A percentile compares a stretch with the other conserved stretches of the same genome.
These are phyloP conservation scores for Phytophthora cactorum DNA, from an alignment of 352 stramenopile genomes.

Conservation along the genomic window DNA sequence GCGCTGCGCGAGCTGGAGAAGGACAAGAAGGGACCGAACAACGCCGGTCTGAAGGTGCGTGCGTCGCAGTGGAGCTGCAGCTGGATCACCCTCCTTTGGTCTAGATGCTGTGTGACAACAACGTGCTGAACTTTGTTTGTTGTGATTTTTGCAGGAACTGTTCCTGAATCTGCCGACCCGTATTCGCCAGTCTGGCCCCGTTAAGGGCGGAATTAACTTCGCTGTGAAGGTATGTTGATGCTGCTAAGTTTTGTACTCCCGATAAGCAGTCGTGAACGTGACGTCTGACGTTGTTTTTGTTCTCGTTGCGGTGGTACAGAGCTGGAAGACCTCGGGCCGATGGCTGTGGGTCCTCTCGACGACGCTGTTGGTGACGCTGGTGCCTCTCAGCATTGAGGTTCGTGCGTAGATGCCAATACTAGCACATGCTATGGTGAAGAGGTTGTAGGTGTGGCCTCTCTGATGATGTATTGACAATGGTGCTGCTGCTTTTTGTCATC, in stretches of 20 bases:
- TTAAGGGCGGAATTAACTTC: conserved; percentile 69
- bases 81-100: background rate
- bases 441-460: background rate
- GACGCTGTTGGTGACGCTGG: conserved; percentile 84
- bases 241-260: background rate
- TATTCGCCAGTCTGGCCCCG: conserved; percentile 66
- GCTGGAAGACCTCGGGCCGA: conserved; percentile 62
- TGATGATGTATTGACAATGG: conserved; percentile 5
- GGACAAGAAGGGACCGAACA: conserved; percentile 77
- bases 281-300: conserved; percentile 15
- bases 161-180: conserved; percentile 76
- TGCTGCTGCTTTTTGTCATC: conserved; percentile 9
- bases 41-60: conserved; percentile 61
- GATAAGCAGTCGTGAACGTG: background rate
- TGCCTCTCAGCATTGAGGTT: conserved; percentile 88
- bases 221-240: conserved; percentile 42
- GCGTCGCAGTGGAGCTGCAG: background rate
- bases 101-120: background rate
- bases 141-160: conserved; percentile 48
- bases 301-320: conserved; percentile 36
- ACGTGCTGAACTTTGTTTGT: conserved; percentile 15
- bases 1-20: conserved; percentile 86
- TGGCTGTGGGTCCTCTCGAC: conserved; percentile 87
- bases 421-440: background rate
- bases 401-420: conserved; percentile 9